Evolutionary conservation across 2,329 filamentous ascomycete genomes (phyloP).

Genomic region (Phialemoniopsis sp.): DNA sequence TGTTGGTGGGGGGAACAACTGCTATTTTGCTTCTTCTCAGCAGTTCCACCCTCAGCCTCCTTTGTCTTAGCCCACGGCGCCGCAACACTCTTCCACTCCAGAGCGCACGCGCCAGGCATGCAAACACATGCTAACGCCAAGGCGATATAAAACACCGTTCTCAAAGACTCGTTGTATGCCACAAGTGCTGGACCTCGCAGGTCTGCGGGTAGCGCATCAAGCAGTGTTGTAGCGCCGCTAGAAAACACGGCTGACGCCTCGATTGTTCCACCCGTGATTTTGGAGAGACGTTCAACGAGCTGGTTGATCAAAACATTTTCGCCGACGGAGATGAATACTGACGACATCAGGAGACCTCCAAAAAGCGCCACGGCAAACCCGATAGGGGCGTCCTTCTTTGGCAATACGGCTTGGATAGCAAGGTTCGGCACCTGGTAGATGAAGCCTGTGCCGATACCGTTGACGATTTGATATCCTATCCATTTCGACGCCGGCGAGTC

Average conservation of each 20-base stretch:
- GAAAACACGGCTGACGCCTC: constrained; percentile 2
- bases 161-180: constrained; percentile 54
- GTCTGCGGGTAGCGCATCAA: neutral
- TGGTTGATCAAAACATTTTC: constrained; percentile 9
- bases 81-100: constrained; percentile 52
- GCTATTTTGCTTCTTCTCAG: no score
- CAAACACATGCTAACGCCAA: constrained; percentile 42
- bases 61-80: no score
- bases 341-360: neutral
- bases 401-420: neutral
- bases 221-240: constrained; percentile 4
- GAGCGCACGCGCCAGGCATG: constrained; percentile 42
- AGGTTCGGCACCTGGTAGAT: neutral
- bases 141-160: constrained; percentile 48
- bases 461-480: constrained; percentile 1
- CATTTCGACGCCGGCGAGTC: neutral
- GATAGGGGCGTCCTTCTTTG: neutral
- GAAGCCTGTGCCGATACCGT: neutral
- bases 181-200: constrained; percentile 3
- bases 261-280: neutral
- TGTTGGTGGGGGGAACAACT: no score
- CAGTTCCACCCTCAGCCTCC: no score
- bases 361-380: neutral
- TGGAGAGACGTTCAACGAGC: constrained; percentile 3
- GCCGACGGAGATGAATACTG: constrained; percentile 9